phyloP scores from a whole-genome alignment of 345 rosid species.

The Eucalyptus caleyi region DNA sequence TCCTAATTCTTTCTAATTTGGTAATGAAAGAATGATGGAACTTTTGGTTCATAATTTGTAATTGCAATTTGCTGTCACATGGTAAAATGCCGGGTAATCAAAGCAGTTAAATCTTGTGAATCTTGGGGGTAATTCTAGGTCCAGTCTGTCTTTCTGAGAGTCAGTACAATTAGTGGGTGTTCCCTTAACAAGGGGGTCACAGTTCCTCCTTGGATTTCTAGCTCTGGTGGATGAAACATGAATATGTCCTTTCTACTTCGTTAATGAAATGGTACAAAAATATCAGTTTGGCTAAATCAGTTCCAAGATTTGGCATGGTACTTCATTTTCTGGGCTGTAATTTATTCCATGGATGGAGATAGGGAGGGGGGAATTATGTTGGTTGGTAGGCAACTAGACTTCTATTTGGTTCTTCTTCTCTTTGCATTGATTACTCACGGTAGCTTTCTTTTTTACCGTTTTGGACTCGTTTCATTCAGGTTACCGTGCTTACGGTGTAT shows the following conservation, averaged over 20 bases:
- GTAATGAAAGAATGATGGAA: neutral
- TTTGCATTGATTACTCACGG: neutral
- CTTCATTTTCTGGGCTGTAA: neutral
- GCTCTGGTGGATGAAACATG: fast-evolving
- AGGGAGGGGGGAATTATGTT: neutral
- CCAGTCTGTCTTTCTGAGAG: neutral
- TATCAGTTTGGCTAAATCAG: neutral
- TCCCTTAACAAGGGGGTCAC: neutral
- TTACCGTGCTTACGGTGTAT: slow-evolving; percentile 75
- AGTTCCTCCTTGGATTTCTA: neutral
- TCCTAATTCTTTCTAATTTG: neutral
- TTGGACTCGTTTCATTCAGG: slow-evolving; percentile 21
- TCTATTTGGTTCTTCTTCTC: fast-evolving
- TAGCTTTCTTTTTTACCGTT: neutral
- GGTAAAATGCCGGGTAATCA: neutral
- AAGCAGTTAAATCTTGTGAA: neutral
- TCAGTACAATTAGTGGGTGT: neutral
- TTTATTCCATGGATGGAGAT: neutral
- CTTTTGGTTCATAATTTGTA: neutral
- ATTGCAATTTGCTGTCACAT: neutral
- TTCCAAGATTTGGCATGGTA: neutral
- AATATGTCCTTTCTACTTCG: neutral
- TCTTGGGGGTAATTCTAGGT: neutral
- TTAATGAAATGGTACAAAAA: neutral
- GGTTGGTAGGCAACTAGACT: neutral